A percentile compares a stretch with the other conserved stretches of the same genome.
These are phyloP conservation scores for Gaertneriomyces sp. DNA, from an alignment of 192 early-diverging fungal genomes.

Conservation along the genomic window DNA sequence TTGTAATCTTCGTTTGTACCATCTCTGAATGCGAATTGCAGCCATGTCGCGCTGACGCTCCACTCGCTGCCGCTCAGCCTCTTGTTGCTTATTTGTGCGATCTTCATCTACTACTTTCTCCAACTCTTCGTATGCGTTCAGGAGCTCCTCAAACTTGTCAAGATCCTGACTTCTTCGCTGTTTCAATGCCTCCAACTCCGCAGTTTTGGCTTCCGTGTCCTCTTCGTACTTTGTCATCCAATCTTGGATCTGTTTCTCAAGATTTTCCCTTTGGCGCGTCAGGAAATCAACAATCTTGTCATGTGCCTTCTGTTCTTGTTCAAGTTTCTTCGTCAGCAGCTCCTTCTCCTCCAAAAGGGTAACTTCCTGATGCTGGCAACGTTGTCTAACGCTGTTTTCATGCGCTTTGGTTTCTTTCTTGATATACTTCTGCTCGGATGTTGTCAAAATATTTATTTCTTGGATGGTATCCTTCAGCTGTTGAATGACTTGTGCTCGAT, in stretches of 20 bases:
- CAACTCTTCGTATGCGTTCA: slow-evolving; percentile 50
- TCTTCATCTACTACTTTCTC: slow-evolving; percentile 58
- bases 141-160: slow-evolving; percentile 57
- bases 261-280: slow-evolving; percentile 39
- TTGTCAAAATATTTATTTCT: slow-evolving; percentile 58
- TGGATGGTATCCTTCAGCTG: slow-evolving; percentile 66
- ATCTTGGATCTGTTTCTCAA: slow-evolving; percentile 57
- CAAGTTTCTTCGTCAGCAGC: slow-evolving; percentile 34
- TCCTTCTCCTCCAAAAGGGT: slow-evolving; percentile 35
- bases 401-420: slow-evolving; percentile 66
- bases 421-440: slow-evolving; percentile 60
- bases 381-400: slow-evolving; percentile 47
- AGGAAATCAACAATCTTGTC: slow-evolving; percentile 55
- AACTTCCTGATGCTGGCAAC: slow-evolving; percentile 41
- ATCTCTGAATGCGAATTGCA: slow-evolving; percentile 43
- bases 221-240: slow-evolving; percentile 64
- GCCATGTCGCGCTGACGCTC: slow-evolving; percentile 26
- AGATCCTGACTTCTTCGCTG: slow-evolving; percentile 44
- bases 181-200: slow-evolving; percentile 53
- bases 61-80: slow-evolving; percentile 43
- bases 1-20: slow-evolving; percentile 35
- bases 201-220: slow-evolving; percentile 55
- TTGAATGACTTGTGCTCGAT: slow-evolving; percentile 59
- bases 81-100: slow-evolving; percentile 28
- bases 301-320: slow-evolving; percentile 50